Evolutionary conservation across 1,139 yeast species (phyloP).

Genomic region (Saccharomyces pastorianus): DNA sequence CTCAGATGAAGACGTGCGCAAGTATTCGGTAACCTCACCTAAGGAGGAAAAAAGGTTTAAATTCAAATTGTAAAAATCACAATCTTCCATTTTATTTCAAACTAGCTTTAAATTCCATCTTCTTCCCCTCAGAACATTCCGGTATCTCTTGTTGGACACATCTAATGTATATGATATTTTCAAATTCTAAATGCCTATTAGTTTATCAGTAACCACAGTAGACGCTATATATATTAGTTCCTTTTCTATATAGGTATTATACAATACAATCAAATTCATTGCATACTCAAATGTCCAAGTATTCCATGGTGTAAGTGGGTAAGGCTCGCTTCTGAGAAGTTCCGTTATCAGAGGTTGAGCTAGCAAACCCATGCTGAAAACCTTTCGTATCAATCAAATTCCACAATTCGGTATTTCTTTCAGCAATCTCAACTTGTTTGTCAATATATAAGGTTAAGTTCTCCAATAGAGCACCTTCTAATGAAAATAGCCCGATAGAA

Average conservation of each 20-base stretch:
- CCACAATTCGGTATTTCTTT: slow-evolving; percentile 28
- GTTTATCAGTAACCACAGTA: not conserved
- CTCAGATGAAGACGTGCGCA: slow-evolving; percentile 26
- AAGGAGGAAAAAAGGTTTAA: slow-evolving; percentile 14
- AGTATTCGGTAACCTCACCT: slow-evolving; percentile 15
- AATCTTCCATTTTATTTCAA: not conserved
- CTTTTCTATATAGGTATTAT: not conserved
- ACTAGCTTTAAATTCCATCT: not conserved
- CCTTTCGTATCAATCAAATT: slow-evolving; percentile 24
- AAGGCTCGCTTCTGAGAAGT: slow-evolving; percentile 13
- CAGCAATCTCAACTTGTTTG: slow-evolving; percentile 25
- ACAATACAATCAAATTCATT: not conserved
- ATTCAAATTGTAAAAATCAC: slow-evolving; percentile 10
- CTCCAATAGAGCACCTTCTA: slow-evolving; percentile 22
- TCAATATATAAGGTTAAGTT: slow-evolving; percentile 24
- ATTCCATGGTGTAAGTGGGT: slow-evolving; percentile 26
- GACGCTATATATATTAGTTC: not conserved
- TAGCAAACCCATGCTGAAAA: slow-evolving; percentile 4
- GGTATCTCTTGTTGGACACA: not conserved
- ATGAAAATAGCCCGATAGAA: slow-evolving; percentile 30
- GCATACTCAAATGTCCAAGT: slow-evolving; percentile 18
- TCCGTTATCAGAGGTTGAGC: slow-evolving; percentile 5
- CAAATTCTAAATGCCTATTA: not conserved
- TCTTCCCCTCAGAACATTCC: not conserved
- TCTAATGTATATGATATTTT: not conserved